phyloP scores from a whole-genome alignment of 768 basidiomycete genomes.

The Lactifluus pinguis region DNA sequence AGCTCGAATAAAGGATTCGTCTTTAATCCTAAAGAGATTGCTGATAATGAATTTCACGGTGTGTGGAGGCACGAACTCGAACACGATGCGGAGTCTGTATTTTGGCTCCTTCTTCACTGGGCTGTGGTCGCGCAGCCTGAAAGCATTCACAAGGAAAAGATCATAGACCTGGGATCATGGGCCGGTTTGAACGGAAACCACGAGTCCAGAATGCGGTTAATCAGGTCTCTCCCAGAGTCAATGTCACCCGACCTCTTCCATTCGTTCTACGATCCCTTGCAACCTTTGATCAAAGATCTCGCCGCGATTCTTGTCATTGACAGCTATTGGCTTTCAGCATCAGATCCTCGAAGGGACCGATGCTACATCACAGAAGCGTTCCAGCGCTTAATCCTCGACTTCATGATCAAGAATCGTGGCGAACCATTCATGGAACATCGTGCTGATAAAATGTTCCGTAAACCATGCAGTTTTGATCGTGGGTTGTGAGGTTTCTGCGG shows the following conservation, averaged over 20 bases:
- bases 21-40: neutral
- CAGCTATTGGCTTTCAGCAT: no score
- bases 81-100: neutral
- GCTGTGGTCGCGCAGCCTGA: neutral
- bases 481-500: no score
- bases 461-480: no score
- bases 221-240: neutral
- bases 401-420: no score
- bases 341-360: no score
- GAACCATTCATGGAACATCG: no score
- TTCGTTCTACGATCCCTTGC: neutral
- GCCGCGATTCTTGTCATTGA: no score
- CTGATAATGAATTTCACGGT: neutral
- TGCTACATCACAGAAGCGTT: no score
- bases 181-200: neutral
- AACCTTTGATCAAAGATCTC: neutral
- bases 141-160: neutral
- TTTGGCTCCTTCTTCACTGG: no score
- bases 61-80: neutral
- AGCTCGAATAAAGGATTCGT: no score
- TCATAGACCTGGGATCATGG: neutral
- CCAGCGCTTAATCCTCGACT: no score
- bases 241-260: neutral
- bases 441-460: no score
- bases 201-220: neutral